phyloP scores from a whole-genome alignment of 352 stramenopile genomes.

The Phytophthora gonapodyides region DNA sequence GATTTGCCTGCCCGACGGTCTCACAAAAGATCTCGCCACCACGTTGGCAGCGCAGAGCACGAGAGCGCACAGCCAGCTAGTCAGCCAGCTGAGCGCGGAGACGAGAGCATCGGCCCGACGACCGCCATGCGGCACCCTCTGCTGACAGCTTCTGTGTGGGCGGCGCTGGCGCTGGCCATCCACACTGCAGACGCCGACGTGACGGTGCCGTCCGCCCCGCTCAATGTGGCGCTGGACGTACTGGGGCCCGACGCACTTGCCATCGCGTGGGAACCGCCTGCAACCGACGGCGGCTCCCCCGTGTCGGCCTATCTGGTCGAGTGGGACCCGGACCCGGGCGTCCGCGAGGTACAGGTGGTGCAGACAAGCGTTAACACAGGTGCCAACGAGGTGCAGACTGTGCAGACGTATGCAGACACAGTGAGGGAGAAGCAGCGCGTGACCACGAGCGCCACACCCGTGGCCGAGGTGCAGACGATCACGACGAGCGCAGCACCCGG shows the following conservation, averaged over 20 bases:
- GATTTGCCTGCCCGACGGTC: too few species aligned
- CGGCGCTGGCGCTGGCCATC: constrained; percentile 7
- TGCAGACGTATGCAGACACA: constrained; percentile 83
- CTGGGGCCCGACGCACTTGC: constrained; percentile 75
- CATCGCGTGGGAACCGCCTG: constrained; percentile 76
- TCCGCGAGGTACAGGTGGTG: constrained; percentile 90
- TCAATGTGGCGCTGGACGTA: constrained; percentile 66
- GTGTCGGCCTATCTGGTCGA: constrained; percentile 88
- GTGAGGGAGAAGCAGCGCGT: constrained; percentile 92
- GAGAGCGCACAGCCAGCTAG: too few species aligned
- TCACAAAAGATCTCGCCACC: too few species aligned
- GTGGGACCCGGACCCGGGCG: constrained; percentile 91
- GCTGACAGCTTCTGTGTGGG: constrained; percentile 1
- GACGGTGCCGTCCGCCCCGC: constrained; percentile 48
- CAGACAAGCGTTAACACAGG: constrained; percentile 81
- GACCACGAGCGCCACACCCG: constrained; percentile 63
- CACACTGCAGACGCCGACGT: constrained; percentile 16
- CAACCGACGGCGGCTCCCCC: constrained; percentile 70
- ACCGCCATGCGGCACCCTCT: constrained; percentile 16
- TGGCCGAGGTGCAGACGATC: constrained; percentile 83
- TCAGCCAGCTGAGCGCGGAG: too few species aligned
- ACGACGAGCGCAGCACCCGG: constrained; percentile 83
- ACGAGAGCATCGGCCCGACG: not conserved
- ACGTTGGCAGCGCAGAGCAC: too few species aligned
- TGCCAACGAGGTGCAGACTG: constrained; percentile 94